Conservation (phyloP, 225 moss, liverwort and hornwort genomes). For the Pseudisothecium myosuroides region DNA sequence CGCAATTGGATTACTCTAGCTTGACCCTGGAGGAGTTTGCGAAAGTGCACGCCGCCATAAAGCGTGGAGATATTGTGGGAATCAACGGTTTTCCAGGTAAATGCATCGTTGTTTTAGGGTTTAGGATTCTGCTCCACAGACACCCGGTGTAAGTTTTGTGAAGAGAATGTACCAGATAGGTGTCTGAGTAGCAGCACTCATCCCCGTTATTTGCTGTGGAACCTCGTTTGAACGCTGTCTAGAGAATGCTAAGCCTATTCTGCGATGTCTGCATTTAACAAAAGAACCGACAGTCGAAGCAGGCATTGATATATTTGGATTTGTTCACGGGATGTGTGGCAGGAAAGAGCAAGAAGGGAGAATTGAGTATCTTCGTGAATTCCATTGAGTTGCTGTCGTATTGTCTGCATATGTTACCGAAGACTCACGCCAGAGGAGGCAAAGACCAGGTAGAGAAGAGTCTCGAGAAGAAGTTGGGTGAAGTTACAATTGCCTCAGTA, state of each 20-base stretch:
- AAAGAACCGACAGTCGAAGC: no score
- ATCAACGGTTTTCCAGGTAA: slow-evolving; percentile 77
- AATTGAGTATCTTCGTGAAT: slow-evolving; percentile 78
- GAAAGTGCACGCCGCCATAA: slow-evolving; percentile 57
- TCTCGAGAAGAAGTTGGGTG: slow-evolving; percentile 38
- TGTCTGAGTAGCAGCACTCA: no score
- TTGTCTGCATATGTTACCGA: slow-evolving; percentile 93
- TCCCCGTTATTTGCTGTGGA: no score
- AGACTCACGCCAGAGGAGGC: slow-evolving; percentile 42
- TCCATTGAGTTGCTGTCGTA: slow-evolving; percentile 71
- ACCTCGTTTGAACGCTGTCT: no score
- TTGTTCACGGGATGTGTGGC: not conserved
- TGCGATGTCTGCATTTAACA: no score
- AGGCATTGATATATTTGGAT: no score
- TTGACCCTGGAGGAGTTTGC: slow-evolving; percentile 48
- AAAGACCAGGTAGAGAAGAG: slow-evolving; percentile 58
- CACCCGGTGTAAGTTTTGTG: no score
- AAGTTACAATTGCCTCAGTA: slow-evolving; percentile 26
- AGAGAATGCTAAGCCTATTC: no score
- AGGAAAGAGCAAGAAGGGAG: slow-evolving; percentile 74
- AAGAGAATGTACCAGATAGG: no score
- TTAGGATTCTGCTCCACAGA: not conserved
- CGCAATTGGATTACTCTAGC: slow-evolving; percentile 14
- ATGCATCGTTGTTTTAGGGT: not conserved
- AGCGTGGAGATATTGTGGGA: slow-evolving; percentile 90